Evolutionary conservation across 768 basidiomycete species (phyloP), one percentile per base, ranked within the genome.

Genomic region (Xanthoconium stramineum): DNA sequence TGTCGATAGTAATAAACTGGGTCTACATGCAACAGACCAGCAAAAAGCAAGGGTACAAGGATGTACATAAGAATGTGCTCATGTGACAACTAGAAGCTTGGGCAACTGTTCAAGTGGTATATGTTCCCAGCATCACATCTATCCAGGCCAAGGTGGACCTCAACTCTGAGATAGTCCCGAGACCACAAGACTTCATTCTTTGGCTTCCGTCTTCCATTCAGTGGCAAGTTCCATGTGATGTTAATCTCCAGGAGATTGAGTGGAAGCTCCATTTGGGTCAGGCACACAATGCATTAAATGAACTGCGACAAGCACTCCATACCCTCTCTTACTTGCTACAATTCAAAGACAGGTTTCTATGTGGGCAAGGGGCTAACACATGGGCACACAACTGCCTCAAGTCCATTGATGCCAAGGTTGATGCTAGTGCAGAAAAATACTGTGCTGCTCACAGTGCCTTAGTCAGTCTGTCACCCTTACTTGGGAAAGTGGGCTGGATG

Each of bases 21-120:
- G 44, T 0, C 2, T 24, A 0, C 65, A 71, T 55, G 54, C 71
- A 9, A 75, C 71, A 3, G 56, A 62, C 37, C 61, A 65, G 12
- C 72, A 76, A 12, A 50, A 50, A 28, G 29, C n/a, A 12, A 39
- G 9, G 28, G 2, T 42, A 5, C 37, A 11, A 3, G 11, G 29
- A 8, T 13, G 29, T n/a, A 29, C n/a, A n/a, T n/a, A 29, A 17
- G 15, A 50, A 38, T 30, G 3, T 6, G 5, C 47, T 49, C 8
- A 11, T 32, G 30, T 2, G 15, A n/a, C 15, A 10, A 0, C 37
- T 49, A 14, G 24, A 49, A 5, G 36, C 36, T 13, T 49, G 47
- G 47, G 17, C 36, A 15, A 38, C 2, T 7, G 36, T 49, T 5
- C 47, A 49, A 10, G 29, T 15, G 4, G 24, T 49, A 2, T 49